Conservation (phyloP, 23 red algal genomes). For the Gracilaria domingensis region DNA sequence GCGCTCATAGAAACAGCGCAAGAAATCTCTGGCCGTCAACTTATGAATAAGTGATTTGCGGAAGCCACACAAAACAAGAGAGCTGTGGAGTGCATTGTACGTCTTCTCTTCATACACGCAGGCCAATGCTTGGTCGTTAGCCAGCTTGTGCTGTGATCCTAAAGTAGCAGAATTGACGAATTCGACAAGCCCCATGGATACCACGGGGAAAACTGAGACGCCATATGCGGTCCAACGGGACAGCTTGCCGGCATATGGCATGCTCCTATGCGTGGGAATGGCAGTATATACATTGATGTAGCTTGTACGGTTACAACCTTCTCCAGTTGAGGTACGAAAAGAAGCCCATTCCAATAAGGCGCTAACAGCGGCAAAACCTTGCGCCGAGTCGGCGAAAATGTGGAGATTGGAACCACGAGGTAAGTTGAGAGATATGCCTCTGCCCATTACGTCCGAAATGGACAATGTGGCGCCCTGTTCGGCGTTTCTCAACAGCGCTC, state of each 20-base stretch:
- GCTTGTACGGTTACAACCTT: slow-evolving; percentile 75
- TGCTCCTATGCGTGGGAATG: slow-evolving; percentile 24
- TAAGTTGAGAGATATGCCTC: slow-evolving; percentile 57
- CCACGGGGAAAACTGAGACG: slow-evolving; percentile 68
- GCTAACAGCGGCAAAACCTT: slow-evolving; percentile 82
- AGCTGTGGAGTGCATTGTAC: slow-evolving; percentile 9
- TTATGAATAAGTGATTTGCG: slow-evolving; percentile 28
- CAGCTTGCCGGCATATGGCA: slow-evolving; percentile 72
- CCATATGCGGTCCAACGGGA: slow-evolving; percentile 84
- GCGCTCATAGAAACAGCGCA: neutral
- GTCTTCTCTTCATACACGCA: slow-evolving; percentile 45
- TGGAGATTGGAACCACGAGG: slow-evolving; percentile 47
- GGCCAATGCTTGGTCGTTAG: slow-evolving; percentile 45
- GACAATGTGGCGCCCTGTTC: slow-evolving; percentile 12
- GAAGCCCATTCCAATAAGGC: slow-evolving; percentile 73
- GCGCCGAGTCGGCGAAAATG: slow-evolving; percentile 78
- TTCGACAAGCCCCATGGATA: slow-evolving; percentile 32
- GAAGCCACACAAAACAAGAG: slow-evolving; percentile 41
- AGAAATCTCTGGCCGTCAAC: slow-evolving; percentile 29
- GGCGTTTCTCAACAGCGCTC: neutral
- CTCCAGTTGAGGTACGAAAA: slow-evolving; percentile 80
- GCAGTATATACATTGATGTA: slow-evolving; percentile 57
- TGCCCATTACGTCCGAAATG: slow-evolving; percentile 77
- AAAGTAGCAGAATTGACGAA: slow-evolving; percentile 28
- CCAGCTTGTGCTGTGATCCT: slow-evolving; percentile 18